Evolutionary conservation across 768 basidiomycete species (phyloP).

Genomic region (Leccinum longicurvipes): DNA sequence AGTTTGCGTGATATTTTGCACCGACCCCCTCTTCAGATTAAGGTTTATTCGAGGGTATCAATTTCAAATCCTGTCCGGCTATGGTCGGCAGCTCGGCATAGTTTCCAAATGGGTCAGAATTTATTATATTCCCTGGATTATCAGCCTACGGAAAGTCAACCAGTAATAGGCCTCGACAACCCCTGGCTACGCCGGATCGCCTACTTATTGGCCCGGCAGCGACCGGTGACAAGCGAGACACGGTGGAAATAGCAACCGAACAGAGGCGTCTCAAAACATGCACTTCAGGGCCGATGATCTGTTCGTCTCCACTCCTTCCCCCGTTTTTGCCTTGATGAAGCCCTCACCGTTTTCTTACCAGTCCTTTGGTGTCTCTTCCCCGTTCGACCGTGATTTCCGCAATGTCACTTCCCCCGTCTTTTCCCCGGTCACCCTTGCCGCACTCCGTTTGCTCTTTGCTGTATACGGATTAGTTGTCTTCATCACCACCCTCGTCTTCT

Average conservation of each 20-base stretch:
- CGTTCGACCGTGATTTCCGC: constrained; percentile 39
- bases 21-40: too few relatives aligned
- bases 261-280: constrained; percentile 7
- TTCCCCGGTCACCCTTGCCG: constrained; percentile 41
- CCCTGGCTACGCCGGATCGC: background rate
- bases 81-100: background rate
- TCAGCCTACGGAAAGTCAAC: background rate
- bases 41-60: background rate
- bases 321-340: constrained; percentile 4
- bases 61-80: background rate
- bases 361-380: constrained; percentile 34
- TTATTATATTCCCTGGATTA: background rate
- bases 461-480: constrained; percentile 43
- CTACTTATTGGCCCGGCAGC: background rate
- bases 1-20: too few relatives aligned
- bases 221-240: background rate
- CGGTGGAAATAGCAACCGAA: constrained; percentile 1
- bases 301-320: background rate
- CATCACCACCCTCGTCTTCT: constrained; percentile 33
- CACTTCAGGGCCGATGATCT: background rate
- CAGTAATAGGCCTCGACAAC: too few relatives aligned
- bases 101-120: background rate
- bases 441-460: constrained; percentile 46
- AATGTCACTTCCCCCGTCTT: constrained; percentile 44
- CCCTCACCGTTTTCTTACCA: constrained; percentile 9